Percentiles rank a stretch among this genome's conserved stretches.
These are phyloP conservation scores for Myriosclerotinia curreyana DNA, from an alignment of 2,329 filamentous ascomycete species.

Conservation along the genomic window DNA sequence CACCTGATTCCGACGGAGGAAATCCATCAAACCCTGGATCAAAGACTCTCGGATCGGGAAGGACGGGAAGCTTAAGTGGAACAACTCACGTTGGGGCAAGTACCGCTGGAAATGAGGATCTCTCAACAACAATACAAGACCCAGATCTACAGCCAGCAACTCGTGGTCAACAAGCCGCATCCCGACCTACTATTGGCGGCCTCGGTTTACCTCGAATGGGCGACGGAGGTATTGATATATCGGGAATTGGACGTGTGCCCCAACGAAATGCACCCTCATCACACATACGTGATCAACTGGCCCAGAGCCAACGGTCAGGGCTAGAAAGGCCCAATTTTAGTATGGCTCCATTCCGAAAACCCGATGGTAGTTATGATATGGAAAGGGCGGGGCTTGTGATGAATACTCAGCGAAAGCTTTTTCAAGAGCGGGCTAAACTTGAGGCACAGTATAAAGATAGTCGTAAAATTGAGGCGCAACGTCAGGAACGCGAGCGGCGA, in stretches of 20 bases:
- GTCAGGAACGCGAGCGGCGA: too few relatives aligned
- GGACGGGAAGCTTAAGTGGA: neutral
- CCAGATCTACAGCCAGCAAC: neutral
- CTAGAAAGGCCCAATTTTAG: neutral
- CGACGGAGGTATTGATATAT: neutral
- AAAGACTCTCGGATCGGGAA: neutral
- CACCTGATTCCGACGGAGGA: neutral
- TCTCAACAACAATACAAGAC: neutral
- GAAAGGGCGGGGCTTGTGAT: neutral
- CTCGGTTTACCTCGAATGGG: neutral
- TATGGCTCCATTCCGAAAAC: neutral
- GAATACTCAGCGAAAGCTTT: too few relatives aligned
- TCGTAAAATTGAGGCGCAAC: too few relatives aligned
- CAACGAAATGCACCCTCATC: too few relatives aligned
- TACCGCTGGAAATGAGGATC: neutral
- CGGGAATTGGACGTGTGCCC: neutral
- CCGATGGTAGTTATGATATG: neutral
- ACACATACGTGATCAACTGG: too few relatives aligned
- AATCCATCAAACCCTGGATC: neutral
- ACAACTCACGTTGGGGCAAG: too few relatives aligned
- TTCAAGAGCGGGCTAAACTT: too few relatives aligned
- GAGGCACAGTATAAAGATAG: too few relatives aligned
- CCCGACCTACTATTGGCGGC: neutral
- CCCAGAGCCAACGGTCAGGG: fast-evolving
- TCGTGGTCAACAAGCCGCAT: too few relatives aligned